Conservation (phyloP, 306 rosid species). For the Datisca glomerata region DNA sequence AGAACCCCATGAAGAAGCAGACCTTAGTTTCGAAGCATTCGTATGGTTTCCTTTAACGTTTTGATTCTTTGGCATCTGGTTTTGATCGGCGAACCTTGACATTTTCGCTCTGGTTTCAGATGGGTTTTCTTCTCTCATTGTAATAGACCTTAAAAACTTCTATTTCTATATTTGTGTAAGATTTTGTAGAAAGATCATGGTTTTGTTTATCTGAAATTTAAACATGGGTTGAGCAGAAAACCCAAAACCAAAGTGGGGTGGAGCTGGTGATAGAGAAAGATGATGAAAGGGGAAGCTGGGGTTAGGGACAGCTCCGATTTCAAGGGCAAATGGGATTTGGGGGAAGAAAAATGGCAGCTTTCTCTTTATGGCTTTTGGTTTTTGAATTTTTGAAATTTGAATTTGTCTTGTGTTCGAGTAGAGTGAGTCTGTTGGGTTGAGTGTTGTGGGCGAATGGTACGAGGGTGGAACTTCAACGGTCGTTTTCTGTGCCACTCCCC, state of each 20-base stretch:
- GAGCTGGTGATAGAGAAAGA: background rate
- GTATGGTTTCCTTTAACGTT: slow-evolving; percentile 30
- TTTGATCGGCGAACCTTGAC: slow-evolving; percentile 64
- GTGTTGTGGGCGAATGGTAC: no score
- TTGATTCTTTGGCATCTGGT: slow-evolving; percentile 54
- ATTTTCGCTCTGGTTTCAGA: slow-evolving; percentile 46
- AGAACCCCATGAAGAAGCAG: slow-evolving; percentile 85
- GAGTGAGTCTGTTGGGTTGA: no score
- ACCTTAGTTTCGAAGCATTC: slow-evolving; percentile 41
- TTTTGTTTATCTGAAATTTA: background rate
- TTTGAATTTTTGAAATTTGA: slow-evolving; percentile 82
- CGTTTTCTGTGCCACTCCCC: no score
- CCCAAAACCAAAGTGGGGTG: background rate
- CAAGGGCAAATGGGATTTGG: background rate
- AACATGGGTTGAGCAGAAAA: slow-evolving; percentile 1
- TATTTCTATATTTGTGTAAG: background rate
- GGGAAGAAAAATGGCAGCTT: slow-evolving; percentile 31
- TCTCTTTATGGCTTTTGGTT: slow-evolving; percentile 12
- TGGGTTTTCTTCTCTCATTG: slow-evolving; percentile 80
- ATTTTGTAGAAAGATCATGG: background rate
- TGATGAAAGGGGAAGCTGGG: background rate
- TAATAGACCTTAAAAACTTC: slow-evolving; percentile 8
- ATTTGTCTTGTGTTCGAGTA: slow-evolving; percentile 19
- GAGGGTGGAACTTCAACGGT: slow-evolving; percentile 40
- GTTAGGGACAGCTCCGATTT: slow-evolving; percentile 12